A percentile compares a stretch with the other conserved stretches of the same genome.
phyloP scores from a whole-genome alignment of 352 stramenopile genomes.

The Phytophthora foliorum region DNA sequence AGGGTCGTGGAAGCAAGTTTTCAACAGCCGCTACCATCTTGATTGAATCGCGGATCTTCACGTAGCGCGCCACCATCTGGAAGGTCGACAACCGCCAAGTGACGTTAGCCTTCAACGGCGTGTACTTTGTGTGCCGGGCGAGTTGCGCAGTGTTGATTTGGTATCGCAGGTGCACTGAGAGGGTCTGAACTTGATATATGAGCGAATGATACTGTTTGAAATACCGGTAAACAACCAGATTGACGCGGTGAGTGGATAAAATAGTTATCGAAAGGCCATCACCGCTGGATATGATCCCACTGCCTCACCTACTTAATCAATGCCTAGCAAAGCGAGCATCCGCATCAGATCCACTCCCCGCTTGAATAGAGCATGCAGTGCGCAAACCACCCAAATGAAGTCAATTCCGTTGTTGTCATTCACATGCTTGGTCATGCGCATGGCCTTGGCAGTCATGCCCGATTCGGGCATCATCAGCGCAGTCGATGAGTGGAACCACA shows the following conservation, averaged over 20 bases:
- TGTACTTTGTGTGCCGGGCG: background rate
- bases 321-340: conserved; percentile 69
- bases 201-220: background rate
- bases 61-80: conserved; percentile 9
- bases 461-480: conserved; percentile 25
- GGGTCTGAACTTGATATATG: background rate
- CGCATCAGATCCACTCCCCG: conserved; percentile 87
- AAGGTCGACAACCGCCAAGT: conserved; percentile 8
- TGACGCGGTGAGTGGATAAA: conserved; percentile 60
- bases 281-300: conserved; percentile 78
- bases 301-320: conserved; percentile 73
- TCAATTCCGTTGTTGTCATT: conserved; percentile 88
- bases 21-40: conserved; percentile 13
- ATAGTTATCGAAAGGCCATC: conserved; percentile 77
- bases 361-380: conserved; percentile 80
- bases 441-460: conserved; percentile 64
- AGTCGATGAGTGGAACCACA: background rate
- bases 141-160: conserved; percentile 7
- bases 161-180: background rate
- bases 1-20: conserved; percentile 3
- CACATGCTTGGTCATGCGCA: conserved; percentile 73
- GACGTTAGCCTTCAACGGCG: background rate
- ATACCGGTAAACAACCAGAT: background rate
- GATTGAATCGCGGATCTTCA: conserved; percentile 9
- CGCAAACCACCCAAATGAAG: conserved; percentile 91